phyloP scores from a whole-genome alignment of 169 alveolate genomes.

The Babesia bigemina region DNA sequence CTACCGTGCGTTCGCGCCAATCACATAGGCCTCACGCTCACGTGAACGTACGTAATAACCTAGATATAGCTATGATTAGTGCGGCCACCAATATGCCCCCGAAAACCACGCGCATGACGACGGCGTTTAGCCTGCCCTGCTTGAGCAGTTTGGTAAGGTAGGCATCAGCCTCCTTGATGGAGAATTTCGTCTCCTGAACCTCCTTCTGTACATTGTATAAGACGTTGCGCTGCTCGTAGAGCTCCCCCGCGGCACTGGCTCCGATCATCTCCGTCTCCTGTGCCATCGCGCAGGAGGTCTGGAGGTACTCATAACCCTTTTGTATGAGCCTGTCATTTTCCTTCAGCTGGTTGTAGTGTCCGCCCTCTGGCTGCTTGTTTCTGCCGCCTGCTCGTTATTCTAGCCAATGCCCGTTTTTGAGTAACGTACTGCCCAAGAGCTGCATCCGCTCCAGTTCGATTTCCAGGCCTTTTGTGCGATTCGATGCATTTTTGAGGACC shows the following conservation, averaged over 20 bases:
- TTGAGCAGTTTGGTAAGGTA: slow-evolving; percentile 58
- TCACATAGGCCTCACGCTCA: background rate
- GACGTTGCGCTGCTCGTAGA: slow-evolving; percentile 51
- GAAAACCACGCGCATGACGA: slow-evolving; percentile 45
- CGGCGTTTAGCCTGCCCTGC: slow-evolving; percentile 63
- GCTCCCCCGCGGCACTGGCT: slow-evolving; percentile 44
- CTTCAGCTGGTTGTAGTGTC: slow-evolving; percentile 39
- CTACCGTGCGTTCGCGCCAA: background rate
- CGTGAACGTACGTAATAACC: slow-evolving; percentile 13
- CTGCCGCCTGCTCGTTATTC: background rate
- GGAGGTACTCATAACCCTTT: slow-evolving; percentile 52
- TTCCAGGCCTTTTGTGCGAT: slow-evolving; percentile 47
- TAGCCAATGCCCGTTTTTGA: background rate
- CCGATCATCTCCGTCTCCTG: slow-evolving; percentile 68
- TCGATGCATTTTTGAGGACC: slow-evolving; percentile 53
- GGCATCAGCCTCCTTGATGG: slow-evolving; percentile 57
- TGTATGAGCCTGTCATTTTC: slow-evolving; percentile 50
- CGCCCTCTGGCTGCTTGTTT: background rate
- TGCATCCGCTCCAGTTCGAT: slow-evolving; percentile 58
- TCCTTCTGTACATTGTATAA: slow-evolving; percentile 32
- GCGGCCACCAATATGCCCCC: slow-evolving; percentile 24
- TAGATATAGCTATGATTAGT: slow-evolving; percentile 26
- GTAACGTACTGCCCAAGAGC: slow-evolving; percentile 54
- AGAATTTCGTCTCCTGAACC: slow-evolving; percentile 14
- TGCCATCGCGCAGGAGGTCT: slow-evolving; percentile 64